These are phyloP conservation scores for Myxozyma melibiosi DNA, from an alignment of 805 yeast species.

Conservation along the genomic window DNA sequence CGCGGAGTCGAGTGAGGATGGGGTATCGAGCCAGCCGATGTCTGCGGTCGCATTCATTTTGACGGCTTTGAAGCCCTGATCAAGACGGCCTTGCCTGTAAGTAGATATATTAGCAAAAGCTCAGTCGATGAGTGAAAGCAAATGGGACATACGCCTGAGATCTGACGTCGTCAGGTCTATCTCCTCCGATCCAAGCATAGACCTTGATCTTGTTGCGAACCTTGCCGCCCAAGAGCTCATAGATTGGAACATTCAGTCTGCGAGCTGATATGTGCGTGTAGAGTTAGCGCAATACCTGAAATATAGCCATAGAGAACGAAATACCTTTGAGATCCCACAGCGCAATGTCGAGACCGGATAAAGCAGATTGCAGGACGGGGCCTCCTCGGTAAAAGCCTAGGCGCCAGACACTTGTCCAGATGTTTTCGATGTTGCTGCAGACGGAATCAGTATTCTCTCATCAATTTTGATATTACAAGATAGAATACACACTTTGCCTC, in stretches of 20 bases:
- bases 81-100: conserved; percentile 33
- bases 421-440: conserved; percentile 20
- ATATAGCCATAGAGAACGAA: not conserved
- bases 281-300: not conserved
- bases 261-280: conserved; percentile 5
- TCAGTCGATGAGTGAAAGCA: not conserved
- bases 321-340: conserved; percentile 43
- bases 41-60: conserved; percentile 42
- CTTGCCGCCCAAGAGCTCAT: conserved; percentile 40
- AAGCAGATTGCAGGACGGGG: conserved; percentile 41
- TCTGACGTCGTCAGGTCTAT: conserved; percentile 38
- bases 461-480: not conserved
- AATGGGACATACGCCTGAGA: conserved; percentile 34
- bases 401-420: conserved; percentile 37
- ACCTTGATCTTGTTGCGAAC: conserved; percentile 40
- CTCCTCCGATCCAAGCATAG: conserved; percentile 44
- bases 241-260: conserved; percentile 40
- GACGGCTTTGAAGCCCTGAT: conserved; percentile 42
- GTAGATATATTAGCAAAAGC: not conserved
- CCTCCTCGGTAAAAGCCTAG: conserved; percentile 43
- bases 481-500: conserved; percentile 33
- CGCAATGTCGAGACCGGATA: conserved; percentile 42
- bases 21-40: conserved; percentile 38
- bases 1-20: conserved; percentile 36
- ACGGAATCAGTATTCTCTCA: not conserved